Evolutionary conservation across 2,329 filamentous ascomycete genomes (phyloP).

Genomic region (Mollisiaceae sp.): DNA sequence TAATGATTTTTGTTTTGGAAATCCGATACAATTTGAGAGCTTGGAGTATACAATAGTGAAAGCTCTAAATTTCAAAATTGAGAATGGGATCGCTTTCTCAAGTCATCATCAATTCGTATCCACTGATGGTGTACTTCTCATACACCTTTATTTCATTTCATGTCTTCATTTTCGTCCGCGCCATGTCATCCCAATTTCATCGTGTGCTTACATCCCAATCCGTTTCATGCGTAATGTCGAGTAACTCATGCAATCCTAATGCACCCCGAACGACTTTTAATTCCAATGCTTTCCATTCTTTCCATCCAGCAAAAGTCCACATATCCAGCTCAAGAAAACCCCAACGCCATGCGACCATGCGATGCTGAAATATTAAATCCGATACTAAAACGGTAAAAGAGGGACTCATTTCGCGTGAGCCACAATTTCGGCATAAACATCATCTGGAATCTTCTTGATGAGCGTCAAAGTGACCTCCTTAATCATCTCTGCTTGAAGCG

Average conservation of each 20-base stretch:
- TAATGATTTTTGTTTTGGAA: background rate
- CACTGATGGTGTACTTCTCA: background rate
- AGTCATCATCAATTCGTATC: background rate
- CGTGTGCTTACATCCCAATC: background rate
- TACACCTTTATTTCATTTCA: background rate
- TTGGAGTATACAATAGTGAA: background rate
- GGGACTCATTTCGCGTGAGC: slow-evolving; percentile 75
- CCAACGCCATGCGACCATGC: slow-evolving; percentile 5
- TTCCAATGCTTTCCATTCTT: background rate
- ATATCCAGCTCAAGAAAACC: background rate
- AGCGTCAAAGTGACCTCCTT: slow-evolving; percentile 85
- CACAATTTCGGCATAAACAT: slow-evolving; percentile 89
- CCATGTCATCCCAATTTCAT: background rate
- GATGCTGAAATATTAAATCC: background rate
- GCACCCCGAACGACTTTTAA: slow-evolving; percentile 1
- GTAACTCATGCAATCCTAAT: background rate
- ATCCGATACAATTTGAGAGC: no score
- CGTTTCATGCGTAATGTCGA: background rate
- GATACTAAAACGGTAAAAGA: background rate
- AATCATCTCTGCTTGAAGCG: slow-evolving; percentile 81
- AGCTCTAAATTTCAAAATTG: background rate
- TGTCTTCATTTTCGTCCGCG: background rate
- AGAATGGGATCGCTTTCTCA: background rate
- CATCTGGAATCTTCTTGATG: slow-evolving; percentile 86
- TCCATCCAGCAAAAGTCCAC: background rate